Conservation (phyloP, 2,329 filamentous ascomycete genomes). For the Exophiala oligosperma region DNA sequence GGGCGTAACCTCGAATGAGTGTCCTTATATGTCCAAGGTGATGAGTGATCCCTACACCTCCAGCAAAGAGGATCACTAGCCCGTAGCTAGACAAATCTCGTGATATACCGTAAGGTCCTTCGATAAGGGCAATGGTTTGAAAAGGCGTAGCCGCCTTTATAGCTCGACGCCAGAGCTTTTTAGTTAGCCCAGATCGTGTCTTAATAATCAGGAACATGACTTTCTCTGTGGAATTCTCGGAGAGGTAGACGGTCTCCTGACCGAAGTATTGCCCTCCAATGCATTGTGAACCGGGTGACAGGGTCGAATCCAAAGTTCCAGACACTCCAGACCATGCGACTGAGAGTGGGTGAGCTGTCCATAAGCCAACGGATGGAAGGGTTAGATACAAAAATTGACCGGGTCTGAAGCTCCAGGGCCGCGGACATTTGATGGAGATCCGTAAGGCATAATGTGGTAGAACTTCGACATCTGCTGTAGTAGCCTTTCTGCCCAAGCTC, state of each 20-base stretch:
- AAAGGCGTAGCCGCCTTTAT: constrained; percentile 48
- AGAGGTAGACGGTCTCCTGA: constrained; percentile 36
- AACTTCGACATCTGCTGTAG: constrained; percentile 65
- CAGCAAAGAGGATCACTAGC: constrained; percentile 85
- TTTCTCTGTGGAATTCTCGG: constrained; percentile 53
- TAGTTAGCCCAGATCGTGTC: constrained; percentile 84
- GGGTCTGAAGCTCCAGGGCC: constrained; percentile 64
- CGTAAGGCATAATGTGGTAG: constrained; percentile 69
- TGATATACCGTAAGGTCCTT: constrained; percentile 85
- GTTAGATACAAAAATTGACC: constrained; percentile 76
- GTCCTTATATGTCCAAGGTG: constrained; percentile 85
- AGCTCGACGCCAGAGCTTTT: constrained; percentile 73
- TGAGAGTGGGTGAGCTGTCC: constrained; percentile 78
- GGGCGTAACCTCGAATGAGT: constrained; percentile 67
- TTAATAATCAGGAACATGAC: constrained; percentile 80
- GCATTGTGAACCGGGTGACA: constrained; percentile 17
- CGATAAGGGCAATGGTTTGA: constrained; percentile 70
- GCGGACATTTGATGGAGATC: constrained; percentile 69
- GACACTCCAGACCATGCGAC: constrained; percentile 70
- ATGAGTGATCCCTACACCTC: constrained; percentile 92
- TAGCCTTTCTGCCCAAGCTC: constrained; percentile 62
- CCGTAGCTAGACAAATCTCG: constrained; percentile 90
- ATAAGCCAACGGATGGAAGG: constrained; percentile 63
- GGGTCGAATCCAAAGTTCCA: constrained; percentile 36
- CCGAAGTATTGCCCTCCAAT: constrained; percentile 19